Base-by-base conservation (phyloP, 2,329 filamentous ascomycete genomes). In the Stenocarpella maydis region DNA sequence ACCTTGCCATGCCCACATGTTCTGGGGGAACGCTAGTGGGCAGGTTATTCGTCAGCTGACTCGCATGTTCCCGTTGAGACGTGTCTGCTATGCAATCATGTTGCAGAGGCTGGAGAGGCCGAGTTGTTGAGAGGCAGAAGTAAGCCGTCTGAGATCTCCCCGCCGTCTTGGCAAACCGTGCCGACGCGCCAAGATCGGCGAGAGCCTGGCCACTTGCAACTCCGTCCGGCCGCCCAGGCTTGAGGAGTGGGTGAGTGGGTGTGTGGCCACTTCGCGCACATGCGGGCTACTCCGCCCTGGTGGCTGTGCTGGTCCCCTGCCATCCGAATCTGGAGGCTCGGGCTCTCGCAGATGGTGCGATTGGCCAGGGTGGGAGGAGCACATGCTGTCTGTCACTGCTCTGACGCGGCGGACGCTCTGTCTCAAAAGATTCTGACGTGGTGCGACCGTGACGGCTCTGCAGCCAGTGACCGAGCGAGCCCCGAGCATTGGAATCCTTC, bases 141-240 rank as follows among this genome's bases (percentile, higher is more conserved):
- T 37, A 63, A 37, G 43, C 58, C 58, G 58, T 49, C 43, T 34
- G 28, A 49, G 58, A 63, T 63, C 58, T 63, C 43, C 58, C 58
- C 58, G 58, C 58, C 58, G 58, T 63, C 58, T 63, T 63, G 58
- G 58, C 58, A 28, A 63, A 63, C 58, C 58, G 58, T 49, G 58
- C 58, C 58, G 58, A 63, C 43, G 58, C 43, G 58, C 58, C 58
- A 63, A 63, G 58, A 63, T 63, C 58, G 58, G 58, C 58, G 58
- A 63, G 43, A 34, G 58, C 58, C 58, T 63, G 58, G 58, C 58
- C 43, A 63, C 41, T 63, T 63, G 58, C 58, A 63, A 63, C 58
- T 49, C 58, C 43, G 47, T 49, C 58, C 58, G 58, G 58, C 28
- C 58, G 58, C 58, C 58, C 58, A 63, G 58, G 24, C 58, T 63